Evolutionary conservation across 768 basidiomycete species (phyloP).

Genomic region (Agrocybe pediades): DNA sequence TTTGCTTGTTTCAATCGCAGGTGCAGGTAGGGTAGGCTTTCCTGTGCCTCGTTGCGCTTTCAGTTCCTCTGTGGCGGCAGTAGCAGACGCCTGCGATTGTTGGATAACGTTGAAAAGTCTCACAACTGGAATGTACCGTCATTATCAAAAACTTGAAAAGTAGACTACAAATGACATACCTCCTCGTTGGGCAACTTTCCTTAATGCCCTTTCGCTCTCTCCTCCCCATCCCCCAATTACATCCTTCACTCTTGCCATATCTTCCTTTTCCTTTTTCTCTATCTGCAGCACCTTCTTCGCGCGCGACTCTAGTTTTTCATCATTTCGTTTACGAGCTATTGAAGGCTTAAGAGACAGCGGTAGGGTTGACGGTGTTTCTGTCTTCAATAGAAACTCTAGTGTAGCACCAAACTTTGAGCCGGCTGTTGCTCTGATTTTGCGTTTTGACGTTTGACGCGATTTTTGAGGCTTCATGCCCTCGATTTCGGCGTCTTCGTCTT

Average conservation of each 20-base stretch:
- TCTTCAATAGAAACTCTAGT: conserved; percentile 70
- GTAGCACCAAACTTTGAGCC: conserved; percentile 75
- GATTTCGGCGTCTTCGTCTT: conserved; percentile 68
- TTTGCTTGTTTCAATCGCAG: conserved; percentile 51
- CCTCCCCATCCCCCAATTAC: conserved; percentile 90
- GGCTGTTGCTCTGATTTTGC: conserved; percentile 80
- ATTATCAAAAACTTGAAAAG: neutral
- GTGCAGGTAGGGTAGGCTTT: conserved; percentile 72
- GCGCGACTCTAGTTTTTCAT: conserved; percentile 72
- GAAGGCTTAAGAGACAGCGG: conserved; percentile 84
- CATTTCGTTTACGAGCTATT: conserved; percentile 64
- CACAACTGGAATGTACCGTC: conserved; percentile 53
- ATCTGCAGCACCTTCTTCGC: conserved; percentile 72
- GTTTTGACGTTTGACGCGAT: conserved; percentile 79
- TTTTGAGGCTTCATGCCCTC: conserved; percentile 54
- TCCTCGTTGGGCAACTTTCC: conserved; percentile 85
- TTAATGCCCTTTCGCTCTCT: conserved; percentile 73
- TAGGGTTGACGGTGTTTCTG: conserved; percentile 66
- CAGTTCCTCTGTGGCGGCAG: conserved; percentile 52
- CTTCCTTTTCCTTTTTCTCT: conserved; percentile 76
- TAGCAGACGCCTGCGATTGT: conserved; percentile 66
- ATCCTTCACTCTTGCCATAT: conserved; percentile 64
- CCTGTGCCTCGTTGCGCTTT: conserved; percentile 71
- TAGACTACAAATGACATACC: conserved; percentile 44
- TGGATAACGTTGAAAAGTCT: conserved; percentile 87